Base-by-base conservation (phyloP, 1,284 basidiomycete species). In the Caloboletus firmus region DNA sequence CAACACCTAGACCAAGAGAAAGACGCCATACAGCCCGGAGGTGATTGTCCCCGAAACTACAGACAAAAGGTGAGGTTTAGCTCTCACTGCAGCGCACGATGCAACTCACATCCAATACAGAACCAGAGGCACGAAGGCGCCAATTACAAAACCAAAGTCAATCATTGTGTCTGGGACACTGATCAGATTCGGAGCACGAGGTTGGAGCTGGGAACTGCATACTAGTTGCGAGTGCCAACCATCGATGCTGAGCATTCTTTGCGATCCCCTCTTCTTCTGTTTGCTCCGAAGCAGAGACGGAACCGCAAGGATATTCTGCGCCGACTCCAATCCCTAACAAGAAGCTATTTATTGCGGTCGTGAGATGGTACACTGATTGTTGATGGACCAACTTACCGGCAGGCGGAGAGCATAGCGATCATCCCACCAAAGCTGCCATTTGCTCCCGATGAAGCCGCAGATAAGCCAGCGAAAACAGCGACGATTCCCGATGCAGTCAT, bases 291-390 rank as follows among this genome's bases (percentile, higher is more conserved):
- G 89, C 89, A 22, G 93, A 92, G n/a, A 97, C 93, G 4, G 87
- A 90, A 8, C 94, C 95, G 57, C 88, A 90, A 7, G 93, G 94
- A 61, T 97, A 96, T 69, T 95, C 92, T 12, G 93, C 93, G 26
- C 93, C 94, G 10, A 93, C 77, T 39, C 91, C 91, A 54, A 93
- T 86, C 44, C 91, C 92, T 50, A 92, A 77, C 10, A 94, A 71
- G 76, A 93, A 90, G 31, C 86, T 88, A 56, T 30, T 18, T 12
- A 50, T 41, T 3, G 34, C 5, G 15, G 9, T 28, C 1, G 24
- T 57, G 31, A 49, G 52, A 39, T 15, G 41, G 30, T 47, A 32
- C 0, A 34, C 5, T 42, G 22, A 18, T 13, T 10, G 28, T 30
- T 18, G 20, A 48, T 35, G 20, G 47, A 39, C 10, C 28, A 45